Percentiles rank a stretch among this genome's conserved stretches.
These are phyloP conservation scores for Fusarium marasasianum DNA, from an alignment of 2,329 filamentous ascomycete species.

Conservation along the genomic window DNA sequence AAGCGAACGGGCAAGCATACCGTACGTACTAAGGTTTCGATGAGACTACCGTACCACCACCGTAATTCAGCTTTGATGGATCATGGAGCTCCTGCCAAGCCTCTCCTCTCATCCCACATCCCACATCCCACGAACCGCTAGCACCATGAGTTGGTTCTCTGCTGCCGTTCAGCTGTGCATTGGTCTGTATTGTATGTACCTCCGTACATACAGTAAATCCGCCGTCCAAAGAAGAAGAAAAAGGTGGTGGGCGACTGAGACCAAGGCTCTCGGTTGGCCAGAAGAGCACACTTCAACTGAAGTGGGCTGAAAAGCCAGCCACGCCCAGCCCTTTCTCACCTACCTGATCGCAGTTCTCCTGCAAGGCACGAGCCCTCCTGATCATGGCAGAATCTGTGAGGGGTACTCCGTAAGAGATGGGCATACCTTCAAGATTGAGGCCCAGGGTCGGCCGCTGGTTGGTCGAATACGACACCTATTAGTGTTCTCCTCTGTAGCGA, in stretches of 20 bases:
- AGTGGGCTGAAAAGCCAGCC: constrained; percentile 19
- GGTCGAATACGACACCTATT: not conserved
- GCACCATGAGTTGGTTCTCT: not conserved
- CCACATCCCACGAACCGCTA: constrained; percentile 1
- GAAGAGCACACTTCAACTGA: constrained; percentile 26
- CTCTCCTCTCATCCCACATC: not conserved
- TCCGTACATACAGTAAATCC: not conserved
- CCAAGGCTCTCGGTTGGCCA: constrained; percentile 4
- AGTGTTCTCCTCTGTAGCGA: not conserved
- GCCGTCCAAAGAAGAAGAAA: not conserved
- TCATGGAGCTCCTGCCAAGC: constrained; percentile 1
- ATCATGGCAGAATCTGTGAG: constrained; percentile 20
- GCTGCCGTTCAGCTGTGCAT: not conserved
- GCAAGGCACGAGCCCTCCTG: constrained; percentile 35
- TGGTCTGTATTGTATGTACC: not conserved
- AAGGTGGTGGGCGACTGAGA: constrained; percentile 28
- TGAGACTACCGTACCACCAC: not conserved
- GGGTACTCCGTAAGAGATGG: constrained; percentile 5
- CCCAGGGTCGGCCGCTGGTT: constrained; percentile 29
- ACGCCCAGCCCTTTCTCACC: not conserved
- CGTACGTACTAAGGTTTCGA: not conserved
- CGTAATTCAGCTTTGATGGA: not conserved
- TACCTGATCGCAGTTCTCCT: constrained; percentile 24
- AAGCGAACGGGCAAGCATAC: not conserved
- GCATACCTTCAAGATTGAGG: not conserved